Conservation (phyloP, 805 yeast genomes). For the Metschnikowia lunata region DNA sequence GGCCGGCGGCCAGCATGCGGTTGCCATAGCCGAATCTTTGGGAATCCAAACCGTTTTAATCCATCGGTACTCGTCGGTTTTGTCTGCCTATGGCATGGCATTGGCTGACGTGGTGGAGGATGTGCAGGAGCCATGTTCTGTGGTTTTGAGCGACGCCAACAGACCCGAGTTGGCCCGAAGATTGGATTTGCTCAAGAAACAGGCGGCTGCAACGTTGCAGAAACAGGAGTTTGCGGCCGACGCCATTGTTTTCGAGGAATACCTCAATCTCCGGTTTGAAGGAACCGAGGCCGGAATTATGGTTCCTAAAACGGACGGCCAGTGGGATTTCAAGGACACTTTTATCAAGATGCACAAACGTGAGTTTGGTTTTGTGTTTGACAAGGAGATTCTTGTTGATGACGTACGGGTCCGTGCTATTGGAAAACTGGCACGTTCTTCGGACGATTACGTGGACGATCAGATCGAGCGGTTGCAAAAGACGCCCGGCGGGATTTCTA, state of each 20-base stretch:
- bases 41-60: conserved; percentile 16
- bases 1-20: conserved; percentile 20
- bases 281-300: conserved; percentile 18
- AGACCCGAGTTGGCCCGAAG: conserved; percentile 1
- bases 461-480: conserved; percentile 9
- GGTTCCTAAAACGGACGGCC: conserved; percentile 13
- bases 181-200: conserved; percentile 3
- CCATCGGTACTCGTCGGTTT: conserved; percentile 18
- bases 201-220: conserved; percentile 8
- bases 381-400: conserved; percentile 18
- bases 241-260: conserved; percentile 13
- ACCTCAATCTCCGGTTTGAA: conserved; percentile 15
- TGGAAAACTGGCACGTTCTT: conserved; percentile 7
- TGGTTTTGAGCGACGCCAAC: conserved; percentile 1
- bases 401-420: conserved; percentile 19
- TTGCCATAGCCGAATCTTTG: conserved; percentile 17
- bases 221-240: conserved; percentile 13
- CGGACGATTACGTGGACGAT: conserved; percentile 13
- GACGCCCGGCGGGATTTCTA: background rate
- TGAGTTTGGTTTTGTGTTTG: conserved; percentile 18
- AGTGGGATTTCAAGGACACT: conserved; percentile 13
- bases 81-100: conserved; percentile 20
- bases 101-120: conserved; percentile 21
- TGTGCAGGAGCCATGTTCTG: conserved; percentile 15
- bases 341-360: conserved; percentile 14